These are phyloP conservation scores for Hordeum pubiflorum DNA, from an alignment of 202 grass and related monocot genomes.

Conservation along the genomic window DNA sequence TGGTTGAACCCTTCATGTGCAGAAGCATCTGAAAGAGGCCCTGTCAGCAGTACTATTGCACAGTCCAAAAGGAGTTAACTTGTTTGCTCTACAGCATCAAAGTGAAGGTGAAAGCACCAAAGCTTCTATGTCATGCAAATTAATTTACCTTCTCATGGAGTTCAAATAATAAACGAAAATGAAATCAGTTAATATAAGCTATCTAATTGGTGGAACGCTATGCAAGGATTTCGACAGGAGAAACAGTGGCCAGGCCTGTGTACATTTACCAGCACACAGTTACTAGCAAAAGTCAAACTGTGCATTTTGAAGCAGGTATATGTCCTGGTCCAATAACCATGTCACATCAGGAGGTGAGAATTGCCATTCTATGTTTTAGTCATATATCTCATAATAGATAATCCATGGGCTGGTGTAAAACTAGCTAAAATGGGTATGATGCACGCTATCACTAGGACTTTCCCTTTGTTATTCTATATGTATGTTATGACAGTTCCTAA, in stretches of 20 bases:
- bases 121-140: not conserved
- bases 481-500: not conserved
- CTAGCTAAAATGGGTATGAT: not conserved
- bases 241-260: not conserved
- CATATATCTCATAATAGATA: not conserved
- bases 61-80: not conserved
- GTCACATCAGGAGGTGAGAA: not conserved
- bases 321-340: not conserved
- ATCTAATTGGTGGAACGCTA: not conserved
- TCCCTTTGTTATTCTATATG: not conserved
- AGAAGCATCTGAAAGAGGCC: slow-evolving; percentile 34
- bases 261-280: slow-evolving; percentile 3
- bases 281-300: slow-evolving; percentile 3
- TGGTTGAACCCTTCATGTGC: slow-evolving; percentile 44
- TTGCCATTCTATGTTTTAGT: not conserved
- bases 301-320: not conserved
- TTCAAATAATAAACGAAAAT: not conserved
- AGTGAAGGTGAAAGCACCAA: slow-evolving; percentile 1
- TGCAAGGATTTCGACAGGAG: not conserved
- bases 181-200: not conserved
- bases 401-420: not conserved
- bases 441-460: not conserved
- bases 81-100: not conserved
- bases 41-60: slow-evolving; percentile 8
- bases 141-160: not conserved